Evolutionary conservation across 1,284 basidiomycete species (phyloP), one percentile per base, ranked within the genome.

Genomic region (Sporisorium scitamineum): DNA sequence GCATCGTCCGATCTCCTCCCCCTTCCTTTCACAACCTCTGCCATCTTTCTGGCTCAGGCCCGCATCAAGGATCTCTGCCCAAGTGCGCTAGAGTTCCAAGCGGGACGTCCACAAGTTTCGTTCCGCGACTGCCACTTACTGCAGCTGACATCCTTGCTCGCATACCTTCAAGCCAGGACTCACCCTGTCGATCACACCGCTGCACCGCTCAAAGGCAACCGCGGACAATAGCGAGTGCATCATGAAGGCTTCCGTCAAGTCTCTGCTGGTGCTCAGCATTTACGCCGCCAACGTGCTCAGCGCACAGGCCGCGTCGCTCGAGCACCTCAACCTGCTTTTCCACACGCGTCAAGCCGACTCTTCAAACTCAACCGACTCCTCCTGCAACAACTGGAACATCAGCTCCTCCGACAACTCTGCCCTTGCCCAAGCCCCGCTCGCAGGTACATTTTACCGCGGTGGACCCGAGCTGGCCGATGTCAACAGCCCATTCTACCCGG

Each of bases 321-420:
- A 70, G 57, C 61, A 70, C 32, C 47, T 70, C 27, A 63, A 63
- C 20, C 20, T 70, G 16, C 54, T 64, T 10, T 48, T 64, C 53
- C 42, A 65, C 18, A 24, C 61, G 24, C 68, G 58, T 50, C 62
- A 70, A 41, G 61, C 57, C 2, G 53, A 59, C 4, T 24, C 54
- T 5, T 42, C 51, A 20, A 66, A 66, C 52, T 10, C 48, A 41
- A 71, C 59, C 39, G 41, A 52, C 26, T 18, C 51, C 3, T 20
- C 39, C 20, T 16, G 2, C 20, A 22, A 48, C 51, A 58, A 61
- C 34, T 71, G 69, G 69, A 65, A 66, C 59, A 66, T 71, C 48
- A 71, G 69, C 52, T 71, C 69, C 2, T 59, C 51, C 5, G 69
- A 45, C 45, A 71, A 71, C 47, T 66, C 69, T 47, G 69, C 69